These are phyloP conservation scores for Phanerochaete carnosa DNA, from an alignment of 768 basidiomycete species.

Conservation along the genomic window DNA sequence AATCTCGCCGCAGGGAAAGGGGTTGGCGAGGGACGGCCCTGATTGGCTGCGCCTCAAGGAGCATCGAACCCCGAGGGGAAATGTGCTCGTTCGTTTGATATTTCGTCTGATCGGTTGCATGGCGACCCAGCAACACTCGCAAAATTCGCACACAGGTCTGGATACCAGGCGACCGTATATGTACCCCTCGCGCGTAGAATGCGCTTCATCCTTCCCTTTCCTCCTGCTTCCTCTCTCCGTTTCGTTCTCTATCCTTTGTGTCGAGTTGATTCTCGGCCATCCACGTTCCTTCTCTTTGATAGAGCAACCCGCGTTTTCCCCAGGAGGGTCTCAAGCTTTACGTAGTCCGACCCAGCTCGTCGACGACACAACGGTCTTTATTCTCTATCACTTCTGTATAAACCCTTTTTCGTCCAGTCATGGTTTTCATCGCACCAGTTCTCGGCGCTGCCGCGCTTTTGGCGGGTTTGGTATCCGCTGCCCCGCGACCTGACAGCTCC, in stretches of 20 bases:
- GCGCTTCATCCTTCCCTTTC: constrained; percentile 19
- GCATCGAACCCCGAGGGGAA: background rate
- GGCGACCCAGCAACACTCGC: constrained; percentile 8
- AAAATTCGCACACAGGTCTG: constrained; percentile 1
- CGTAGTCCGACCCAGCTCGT: constrained; percentile 40
- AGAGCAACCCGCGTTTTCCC: constrained; percentile 56
- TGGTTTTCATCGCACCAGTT: constrained; percentile 58
- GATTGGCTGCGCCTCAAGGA: constrained; percentile 1
- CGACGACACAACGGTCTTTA: constrained; percentile 45
- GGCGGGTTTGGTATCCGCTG: constrained; percentile 48
- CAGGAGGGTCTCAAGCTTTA: constrained; percentile 49
- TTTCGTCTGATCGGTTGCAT: constrained; percentile 14
- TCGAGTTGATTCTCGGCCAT: constrained; percentile 70
- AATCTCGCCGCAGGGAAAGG: background rate
- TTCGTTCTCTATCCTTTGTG: constrained; percentile 37
- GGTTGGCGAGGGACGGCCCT: background rate
- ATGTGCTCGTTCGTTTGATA: constrained; percentile 6
- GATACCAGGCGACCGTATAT: constrained; percentile 1
- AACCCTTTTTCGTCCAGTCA: constrained; percentile 32
- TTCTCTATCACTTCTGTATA: constrained; percentile 22
- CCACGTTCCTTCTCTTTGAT: constrained; percentile 65
- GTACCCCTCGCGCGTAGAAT: background rate
- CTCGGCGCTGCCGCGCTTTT: constrained; percentile 52
- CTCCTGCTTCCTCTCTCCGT: constrained; percentile 29
- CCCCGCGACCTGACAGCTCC: constrained; percentile 42